These are phyloP conservation scores for sweet orange (Citrus sinensis) DNA, from an alignment of 345 rosid species.

Conservation along the genomic window DVS_A1.0 CM039164.1:24580001-24580500, in stretches of 20 bases:
- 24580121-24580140: not conserved
- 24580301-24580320: not conserved
- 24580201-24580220: constrained; percentile 4
- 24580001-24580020: not conserved
- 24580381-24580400: constrained; percentile 6
- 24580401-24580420: not conserved
- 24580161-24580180: not conserved
- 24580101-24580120: constrained; percentile 6
- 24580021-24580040: not conserved
- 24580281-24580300: not conserved
- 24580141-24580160: not conserved
- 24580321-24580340: constrained; percentile 1
- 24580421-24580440: constrained; percentile 9
- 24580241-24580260: constrained; percentile 1
- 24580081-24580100: not conserved
- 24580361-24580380: constrained; percentile 4
- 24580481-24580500: constrained; percentile 1
- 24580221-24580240: constrained; percentile 5
- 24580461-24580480: not conserved
- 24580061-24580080: not conserved
- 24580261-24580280: constrained; percentile 3
- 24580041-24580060: constrained; percentile 6
- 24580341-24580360: constrained; percentile 9
- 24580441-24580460: not conserved
- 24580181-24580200: not conserved